phyloP scores from a whole-genome alignment of 2,329 filamentous ascomycete genomes.

The Fusarium ramigenum region DNA sequence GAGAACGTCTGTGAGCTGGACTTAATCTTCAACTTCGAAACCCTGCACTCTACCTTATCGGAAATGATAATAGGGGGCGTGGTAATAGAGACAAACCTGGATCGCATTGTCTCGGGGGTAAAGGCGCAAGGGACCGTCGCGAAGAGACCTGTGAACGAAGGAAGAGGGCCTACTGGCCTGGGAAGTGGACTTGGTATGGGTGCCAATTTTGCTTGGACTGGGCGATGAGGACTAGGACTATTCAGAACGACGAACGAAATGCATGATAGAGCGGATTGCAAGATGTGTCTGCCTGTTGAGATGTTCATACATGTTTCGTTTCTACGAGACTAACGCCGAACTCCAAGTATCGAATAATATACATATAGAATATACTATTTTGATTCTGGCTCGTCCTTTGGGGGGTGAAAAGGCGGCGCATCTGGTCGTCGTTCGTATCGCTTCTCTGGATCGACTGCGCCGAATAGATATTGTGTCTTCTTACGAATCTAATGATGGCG shows the following conservation, averaged over 20 bases:
- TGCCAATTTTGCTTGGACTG: conserved; percentile 66
- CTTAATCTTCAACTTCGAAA: conserved; percentile 99
- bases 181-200: conserved; percentile 65
- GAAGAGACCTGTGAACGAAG: conserved; percentile 81
- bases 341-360: conserved; percentile 41
- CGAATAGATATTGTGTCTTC: conserved; percentile 52
- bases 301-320: conserved; percentile 40
- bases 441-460: conserved; percentile 53
- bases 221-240: conserved; percentile 44
- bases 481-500: conserved; percentile 46
- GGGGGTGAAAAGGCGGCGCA: conserved; percentile 46
- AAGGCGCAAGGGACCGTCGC: conserved; percentile 79
- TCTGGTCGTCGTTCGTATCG: conserved; percentile 54
- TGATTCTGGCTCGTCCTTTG: conserved; percentile 40
- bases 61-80: conserved; percentile 98
- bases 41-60: conserved; percentile 85
- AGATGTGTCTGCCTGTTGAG: conserved; percentile 26
- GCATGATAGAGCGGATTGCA: conserved; percentile 29
- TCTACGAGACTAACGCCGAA: conserved; percentile 43
- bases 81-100: conserved; percentile 90
- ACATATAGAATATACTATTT: conserved; percentile 42
- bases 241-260: conserved; percentile 4
- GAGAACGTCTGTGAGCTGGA: conserved; percentile 99
- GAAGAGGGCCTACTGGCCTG: conserved; percentile 55
- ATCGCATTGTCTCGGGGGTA: conserved; percentile 88